Evolutionary conservation across 345 rosid genomes (phyloP).

Genomic region (Microthlaspi erraticum): DNA sequence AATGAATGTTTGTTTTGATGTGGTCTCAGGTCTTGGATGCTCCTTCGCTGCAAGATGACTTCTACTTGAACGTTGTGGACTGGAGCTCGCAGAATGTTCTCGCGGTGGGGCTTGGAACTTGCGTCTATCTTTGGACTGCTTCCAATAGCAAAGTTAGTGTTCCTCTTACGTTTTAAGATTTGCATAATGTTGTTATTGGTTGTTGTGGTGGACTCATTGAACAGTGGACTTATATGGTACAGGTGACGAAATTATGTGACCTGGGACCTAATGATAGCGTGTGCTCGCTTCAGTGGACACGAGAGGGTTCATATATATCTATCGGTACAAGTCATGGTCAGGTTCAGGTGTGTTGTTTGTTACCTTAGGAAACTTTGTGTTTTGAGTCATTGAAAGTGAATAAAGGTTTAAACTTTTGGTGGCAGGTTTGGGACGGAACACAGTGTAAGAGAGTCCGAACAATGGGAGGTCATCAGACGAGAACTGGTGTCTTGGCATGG

Average conservation of each 20-base stretch:
- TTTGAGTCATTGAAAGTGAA: too few species aligned
- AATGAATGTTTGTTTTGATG: background rate
- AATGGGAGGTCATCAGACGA: conserved; percentile 95
- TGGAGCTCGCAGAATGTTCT: conserved; percentile 99
- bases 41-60: conserved; percentile 96
- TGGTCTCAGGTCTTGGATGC: conserved; percentile 86
- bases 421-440: conserved; percentile 92
- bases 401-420: background rate
- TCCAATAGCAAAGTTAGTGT: conserved; percentile 88
- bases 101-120: conserved; percentile 94
- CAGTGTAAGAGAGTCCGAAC: conserved; percentile 83
- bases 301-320: conserved; percentile 93
- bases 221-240: conserved; percentile 16
- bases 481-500: conserved; percentile 97
- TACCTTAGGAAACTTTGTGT: too few species aligned
- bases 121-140: conserved; percentile 97
- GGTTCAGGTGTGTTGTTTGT: conserved; percentile 72
- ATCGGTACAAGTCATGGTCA: conserved; percentile 84
- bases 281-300: conserved; percentile 93
- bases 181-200: background rate
- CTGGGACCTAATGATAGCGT: conserved; percentile 86
- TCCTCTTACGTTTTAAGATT: background rate
- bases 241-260: conserved; percentile 97
- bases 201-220: conserved; percentile 10
- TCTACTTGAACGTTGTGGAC: conserved; percentile 93